These are phyloP conservation scores for Pyracantha coccinea DNA, from an alignment of 331 rosid genomes.

Conservation along the genomic window DNA sequence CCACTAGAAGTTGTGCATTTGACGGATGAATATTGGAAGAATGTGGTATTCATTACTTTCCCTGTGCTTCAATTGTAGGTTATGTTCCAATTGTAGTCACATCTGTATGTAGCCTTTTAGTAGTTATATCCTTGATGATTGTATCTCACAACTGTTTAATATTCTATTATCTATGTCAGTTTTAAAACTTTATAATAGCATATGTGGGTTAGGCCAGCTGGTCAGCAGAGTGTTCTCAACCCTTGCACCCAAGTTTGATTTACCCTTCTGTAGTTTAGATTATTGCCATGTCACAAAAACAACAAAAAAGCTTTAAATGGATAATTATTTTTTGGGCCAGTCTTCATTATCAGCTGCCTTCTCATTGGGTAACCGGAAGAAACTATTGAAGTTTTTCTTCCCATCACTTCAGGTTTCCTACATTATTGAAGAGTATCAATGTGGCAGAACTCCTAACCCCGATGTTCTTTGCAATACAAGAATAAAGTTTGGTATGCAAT, in stretches of 20 bases:
- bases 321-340: background rate
- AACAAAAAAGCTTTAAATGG: background rate
- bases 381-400: background rate
- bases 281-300: too few relatives aligned
- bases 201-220: too few relatives aligned
- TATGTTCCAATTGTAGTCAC: background rate
- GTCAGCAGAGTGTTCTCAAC: too few relatives aligned
- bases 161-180: too few relatives aligned
- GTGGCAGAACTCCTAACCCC: conserved; percentile 95
- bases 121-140: background rate
- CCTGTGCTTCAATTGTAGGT: background rate
- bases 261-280: too few relatives aligned
- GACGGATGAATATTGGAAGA: conserved; percentile 89
- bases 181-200: too few relatives aligned
- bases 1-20: conserved; percentile 90
- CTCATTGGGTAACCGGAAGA: conserved; percentile 4
- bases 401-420: conserved; percentile 57
- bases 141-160: background rate
- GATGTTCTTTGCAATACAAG: conserved; percentile 97
- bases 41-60: conserved; percentile 47
- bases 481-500: conserved; percentile 76
- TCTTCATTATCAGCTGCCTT: background rate
- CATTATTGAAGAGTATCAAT: conserved; percentile 73
- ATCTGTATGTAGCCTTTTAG: background rate
- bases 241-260: too few relatives aligned